These are phyloP conservation scores for Protomyces arabidopsidicola DNA, from an alignment of 1,139 yeast genomes.

Conservation along the genomic window DNA sequence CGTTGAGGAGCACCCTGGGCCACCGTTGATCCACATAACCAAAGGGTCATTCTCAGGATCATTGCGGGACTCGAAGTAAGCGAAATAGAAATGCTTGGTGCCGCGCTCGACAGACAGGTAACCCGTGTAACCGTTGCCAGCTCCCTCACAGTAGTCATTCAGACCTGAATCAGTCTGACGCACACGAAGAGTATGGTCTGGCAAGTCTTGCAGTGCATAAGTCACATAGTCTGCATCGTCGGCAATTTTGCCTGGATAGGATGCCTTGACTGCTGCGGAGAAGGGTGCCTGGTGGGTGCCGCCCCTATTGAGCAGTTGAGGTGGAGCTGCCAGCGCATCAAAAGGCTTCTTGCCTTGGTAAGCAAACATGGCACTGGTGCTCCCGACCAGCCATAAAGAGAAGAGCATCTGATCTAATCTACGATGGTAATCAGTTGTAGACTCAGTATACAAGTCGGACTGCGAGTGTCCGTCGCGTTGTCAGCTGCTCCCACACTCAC, in stretches of 20 bases:
- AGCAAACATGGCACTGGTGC: background rate
- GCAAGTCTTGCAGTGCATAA: background rate
- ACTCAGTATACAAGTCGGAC: too few relatives aligned
- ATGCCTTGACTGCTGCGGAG: background rate
- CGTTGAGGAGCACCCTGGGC: constrained; percentile 95
- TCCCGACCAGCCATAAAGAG: background rate
- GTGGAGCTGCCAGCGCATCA: too few relatives aligned
- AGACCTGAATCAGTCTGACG: background rate
- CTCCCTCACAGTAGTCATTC: constrained; percentile 6
- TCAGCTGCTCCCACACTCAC: too few relatives aligned
- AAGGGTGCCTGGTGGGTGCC: background rate
- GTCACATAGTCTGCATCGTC: background rate
- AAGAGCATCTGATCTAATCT: too few relatives aligned
- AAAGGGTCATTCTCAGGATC: constrained; percentile 83
- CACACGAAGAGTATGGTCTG: background rate
- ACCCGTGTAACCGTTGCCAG: constrained; percentile 53
- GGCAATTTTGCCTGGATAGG: background rate
- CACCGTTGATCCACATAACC: constrained; percentile 75
- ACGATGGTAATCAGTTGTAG: too few relatives aligned
- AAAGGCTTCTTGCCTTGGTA: background rate
- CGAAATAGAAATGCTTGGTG: constrained; percentile 74
- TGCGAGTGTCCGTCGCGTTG: too few relatives aligned
- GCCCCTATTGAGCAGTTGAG: too few relatives aligned
- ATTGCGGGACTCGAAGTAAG: constrained; percentile 87
- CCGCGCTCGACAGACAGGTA: constrained; percentile 78